Percentiles rank a stretch among this genome's conserved stretches.
Conservation (phyloP, 768 basidiomycete species). For the Suillus lakei region DNA sequence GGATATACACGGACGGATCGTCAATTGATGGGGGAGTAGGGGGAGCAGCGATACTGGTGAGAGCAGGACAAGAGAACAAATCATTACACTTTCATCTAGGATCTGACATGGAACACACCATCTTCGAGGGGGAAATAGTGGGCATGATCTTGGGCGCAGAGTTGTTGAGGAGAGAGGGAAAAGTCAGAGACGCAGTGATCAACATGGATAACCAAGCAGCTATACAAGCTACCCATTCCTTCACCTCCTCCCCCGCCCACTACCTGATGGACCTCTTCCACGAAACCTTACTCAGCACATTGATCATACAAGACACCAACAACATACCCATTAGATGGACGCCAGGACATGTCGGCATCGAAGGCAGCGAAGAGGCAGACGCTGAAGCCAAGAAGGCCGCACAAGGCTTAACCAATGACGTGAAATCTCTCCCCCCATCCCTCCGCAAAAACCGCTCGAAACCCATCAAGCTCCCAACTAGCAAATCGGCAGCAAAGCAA, state of each 20-base stretch:
- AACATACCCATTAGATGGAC: not conserved
- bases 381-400: not conserved
- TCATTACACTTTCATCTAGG: slow-evolving; percentile 16
- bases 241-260: not conserved
- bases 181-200: slow-evolving; percentile 4
- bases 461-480: not conserved
- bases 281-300: not conserved
- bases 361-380: slow-evolving; percentile 5
- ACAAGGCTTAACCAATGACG: not conserved
- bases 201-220: slow-evolving; percentile 21
- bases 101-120: not conserved
- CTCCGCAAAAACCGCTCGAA: not conserved
- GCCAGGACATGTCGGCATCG: not conserved
- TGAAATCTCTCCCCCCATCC: not conserved
- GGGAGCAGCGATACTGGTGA: slow-evolving; percentile 19
- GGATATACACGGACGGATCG: slow-evolving; percentile 22
- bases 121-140: slow-evolving; percentile 22
- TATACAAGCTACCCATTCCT: slow-evolving; percentile 8
- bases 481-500: not conserved
- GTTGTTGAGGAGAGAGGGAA: slow-evolving; percentile 4
- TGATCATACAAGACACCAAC: not conserved
- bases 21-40: slow-evolving; percentile 18
- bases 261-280: slow-evolving; percentile 9
- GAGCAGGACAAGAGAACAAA: too few species aligned
- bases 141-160: slow-evolving; percentile 18